Conservation (phyloP, 2,329 filamentous ascomycete species). For the Simplicillium sp. region DNA sequence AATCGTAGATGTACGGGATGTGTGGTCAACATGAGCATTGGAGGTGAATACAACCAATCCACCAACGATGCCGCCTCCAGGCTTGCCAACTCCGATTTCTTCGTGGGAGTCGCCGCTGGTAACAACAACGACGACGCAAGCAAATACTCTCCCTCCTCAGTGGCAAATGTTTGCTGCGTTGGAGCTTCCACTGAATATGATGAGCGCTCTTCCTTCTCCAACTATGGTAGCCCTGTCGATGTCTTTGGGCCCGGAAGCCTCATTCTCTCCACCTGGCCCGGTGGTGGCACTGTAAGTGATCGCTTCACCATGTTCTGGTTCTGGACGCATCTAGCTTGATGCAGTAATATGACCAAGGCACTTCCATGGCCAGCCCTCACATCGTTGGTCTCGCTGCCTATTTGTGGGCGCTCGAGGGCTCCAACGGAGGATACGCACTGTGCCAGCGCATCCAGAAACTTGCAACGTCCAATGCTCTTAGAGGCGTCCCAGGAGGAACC, state of each 20-base stretch:
- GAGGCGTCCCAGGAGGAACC: conserved; percentile 30
- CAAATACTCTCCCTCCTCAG: conserved; percentile 35
- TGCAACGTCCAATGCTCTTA: conserved; percentile 29
- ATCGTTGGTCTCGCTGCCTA: conserved; percentile 31
- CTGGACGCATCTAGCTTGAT: too few relatives aligned
- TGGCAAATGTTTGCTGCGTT: conserved; percentile 36
- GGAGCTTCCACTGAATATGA: conserved; percentile 31
- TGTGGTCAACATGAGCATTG: conserved; percentile 46
- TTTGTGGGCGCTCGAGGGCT: conserved; percentile 32
- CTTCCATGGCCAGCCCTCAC: conserved; percentile 30
- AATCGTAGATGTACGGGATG: conserved; percentile 28
- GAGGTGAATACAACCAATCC: conserved; percentile 31
- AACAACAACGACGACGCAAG: conserved; percentile 34
- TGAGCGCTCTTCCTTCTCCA: conserved; percentile 34
- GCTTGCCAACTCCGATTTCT: conserved; percentile 33
- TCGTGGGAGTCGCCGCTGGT: conserved; percentile 46
- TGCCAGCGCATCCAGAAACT: conserved; percentile 34
- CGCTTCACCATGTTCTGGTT: too few relatives aligned
- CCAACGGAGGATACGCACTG: conserved; percentile 32
- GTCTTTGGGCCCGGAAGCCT: conserved; percentile 37
- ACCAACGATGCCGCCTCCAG: conserved; percentile 37
- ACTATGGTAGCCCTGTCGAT: conserved; percentile 37
- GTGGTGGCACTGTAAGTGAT: conserved; percentile 22
- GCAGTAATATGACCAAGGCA: conserved; percentile 24
- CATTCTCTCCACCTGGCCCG: conserved; percentile 35